Evolutionary conservation across 2,329 filamentous ascomycete genomes (phyloP).

Genomic region (Chalara sp.): DNA sequence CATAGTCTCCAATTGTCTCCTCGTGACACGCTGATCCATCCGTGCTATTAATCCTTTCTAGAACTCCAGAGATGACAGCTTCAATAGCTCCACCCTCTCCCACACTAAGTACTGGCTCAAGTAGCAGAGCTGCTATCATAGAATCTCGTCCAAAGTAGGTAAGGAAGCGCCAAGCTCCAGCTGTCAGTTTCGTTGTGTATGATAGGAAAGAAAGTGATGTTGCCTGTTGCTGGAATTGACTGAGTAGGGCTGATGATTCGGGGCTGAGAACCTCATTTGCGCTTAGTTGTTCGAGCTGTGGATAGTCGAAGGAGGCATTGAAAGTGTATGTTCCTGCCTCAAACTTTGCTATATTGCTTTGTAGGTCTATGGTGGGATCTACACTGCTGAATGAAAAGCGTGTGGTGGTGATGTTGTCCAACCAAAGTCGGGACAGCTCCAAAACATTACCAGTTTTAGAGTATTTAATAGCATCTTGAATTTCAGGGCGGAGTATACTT

Average conservation of each 20-base stretch:
- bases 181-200: constrained; percentile 54
- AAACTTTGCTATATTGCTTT: constrained; percentile 39
- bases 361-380: constrained; percentile 30
- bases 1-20: constrained; percentile 60
- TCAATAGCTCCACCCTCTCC: constrained; percentile 50
- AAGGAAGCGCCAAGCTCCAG: constrained; percentile 59
- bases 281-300: constrained; percentile 49
- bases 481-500: constrained; percentile 40
- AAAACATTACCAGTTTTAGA: constrained; percentile 33
- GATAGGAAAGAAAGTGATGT: constrained; percentile 55
- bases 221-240: constrained; percentile 38
- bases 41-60: constrained; percentile 52
- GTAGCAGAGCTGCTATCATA: constrained; percentile 52
- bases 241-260: constrained; percentile 37
- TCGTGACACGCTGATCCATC: constrained; percentile 59
- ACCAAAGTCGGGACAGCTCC: constrained; percentile 47
- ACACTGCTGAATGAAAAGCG: constrained; percentile 40
- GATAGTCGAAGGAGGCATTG: constrained; percentile 54
- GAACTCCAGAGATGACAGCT: constrained; percentile 51
- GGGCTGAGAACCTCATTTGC: constrained; percentile 42
- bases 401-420: constrained; percentile 54
- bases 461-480: constrained; percentile 47
- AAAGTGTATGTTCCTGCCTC: constrained; percentile 49
- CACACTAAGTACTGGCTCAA: constrained; percentile 50
- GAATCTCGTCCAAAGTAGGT: constrained; percentile 63